Percentiles rank a stretch among this genome's conserved stretches.
These are phyloP conservation scores for Thalassiosira mediterranea DNA, from an alignment of 352 stramenopile genomes.

Conservation along the genomic window DNA sequence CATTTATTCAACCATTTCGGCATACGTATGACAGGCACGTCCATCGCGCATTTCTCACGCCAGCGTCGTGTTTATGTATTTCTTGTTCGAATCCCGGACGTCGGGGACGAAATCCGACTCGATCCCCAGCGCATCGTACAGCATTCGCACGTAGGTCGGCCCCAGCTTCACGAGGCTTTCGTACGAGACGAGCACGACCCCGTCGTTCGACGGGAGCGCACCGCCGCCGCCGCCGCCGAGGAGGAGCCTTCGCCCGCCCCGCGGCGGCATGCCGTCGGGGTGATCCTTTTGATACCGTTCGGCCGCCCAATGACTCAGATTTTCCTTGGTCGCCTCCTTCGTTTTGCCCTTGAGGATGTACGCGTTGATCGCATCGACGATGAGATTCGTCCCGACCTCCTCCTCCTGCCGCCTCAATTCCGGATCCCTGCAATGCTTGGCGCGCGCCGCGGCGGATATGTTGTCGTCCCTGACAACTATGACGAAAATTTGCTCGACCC, in stretches of 20 bases:
- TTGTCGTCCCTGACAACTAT: constrained; percentile 30
- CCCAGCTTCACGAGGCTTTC: constrained; percentile 41
- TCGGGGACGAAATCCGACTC: constrained; percentile 15
- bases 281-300: constrained; percentile 16
- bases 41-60: too few relatives aligned
- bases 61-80: constrained; percentile 35
- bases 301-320: constrained; percentile 20
- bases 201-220: constrained; percentile 7
- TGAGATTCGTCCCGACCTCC: constrained; percentile 28
- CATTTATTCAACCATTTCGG: too few relatives aligned
- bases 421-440: constrained; percentile 11
- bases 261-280: background rate
- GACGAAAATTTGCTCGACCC: constrained; percentile 36
- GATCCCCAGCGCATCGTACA: constrained; percentile 31
- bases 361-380: constrained; percentile 33
- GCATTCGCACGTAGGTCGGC: constrained; percentile 31
- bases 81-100: constrained; percentile 25
- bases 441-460: constrained; percentile 19
- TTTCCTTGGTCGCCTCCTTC: constrained; percentile 17
- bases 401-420: constrained; percentile 25
- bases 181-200: constrained; percentile 40
- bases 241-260: too few relatives aligned
- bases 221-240: constrained; percentile 5
- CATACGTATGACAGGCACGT: too few relatives aligned
- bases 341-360: constrained; percentile 26